phyloP scores from a whole-genome alignment of 129 eudicot species.

The Oenanthe sinensis region DNA sequence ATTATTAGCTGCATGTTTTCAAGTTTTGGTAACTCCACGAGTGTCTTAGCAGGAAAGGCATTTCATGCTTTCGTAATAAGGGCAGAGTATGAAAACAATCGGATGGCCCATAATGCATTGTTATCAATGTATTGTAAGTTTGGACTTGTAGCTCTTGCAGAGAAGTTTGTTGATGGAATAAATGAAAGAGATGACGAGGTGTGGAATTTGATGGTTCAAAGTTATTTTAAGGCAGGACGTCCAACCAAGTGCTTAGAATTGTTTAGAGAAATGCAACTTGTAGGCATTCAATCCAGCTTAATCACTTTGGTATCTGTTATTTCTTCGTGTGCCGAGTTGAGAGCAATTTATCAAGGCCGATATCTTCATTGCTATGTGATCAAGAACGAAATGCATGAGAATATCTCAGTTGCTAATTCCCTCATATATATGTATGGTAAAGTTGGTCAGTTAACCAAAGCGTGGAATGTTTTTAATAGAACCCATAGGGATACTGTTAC shows the following conservation, averaged over 20 bases:
- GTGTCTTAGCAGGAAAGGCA: constrained; percentile 49
- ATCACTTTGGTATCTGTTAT: constrained; percentile 48
- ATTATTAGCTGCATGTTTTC: constrained; percentile 60
- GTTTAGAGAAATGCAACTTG: constrained; percentile 49
- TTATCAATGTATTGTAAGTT: constrained; percentile 71
- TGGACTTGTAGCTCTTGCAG: constrained; percentile 37
- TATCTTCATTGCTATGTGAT: constrained; percentile 57
- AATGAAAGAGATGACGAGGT: constrained; percentile 26
- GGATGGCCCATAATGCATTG: constrained; percentile 41
- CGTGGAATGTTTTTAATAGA: constrained; percentile 39
- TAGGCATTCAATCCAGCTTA: constrained; percentile 33
- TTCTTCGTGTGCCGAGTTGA: constrained; percentile 47
- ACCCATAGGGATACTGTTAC: constrained; percentile 43
- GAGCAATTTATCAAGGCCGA: constrained; percentile 30
- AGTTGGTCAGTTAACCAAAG: constrained; percentile 35
- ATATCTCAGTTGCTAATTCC: constrained; percentile 48
- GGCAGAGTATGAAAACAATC: constrained; percentile 34
- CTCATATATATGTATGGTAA: constrained; percentile 70
- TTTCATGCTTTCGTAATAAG: constrained; percentile 61
- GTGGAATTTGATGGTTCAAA: constrained; percentile 58
- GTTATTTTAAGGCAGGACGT: constrained; percentile 42
- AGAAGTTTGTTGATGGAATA: constrained; percentile 41
- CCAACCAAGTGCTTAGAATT: constrained; percentile 36
- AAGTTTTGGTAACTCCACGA: constrained; percentile 35
- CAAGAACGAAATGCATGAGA: constrained; percentile 32